Base-by-base conservation (phyloP, 164 flowering plant species). In the Macadamia tetraphylla region DNA sequence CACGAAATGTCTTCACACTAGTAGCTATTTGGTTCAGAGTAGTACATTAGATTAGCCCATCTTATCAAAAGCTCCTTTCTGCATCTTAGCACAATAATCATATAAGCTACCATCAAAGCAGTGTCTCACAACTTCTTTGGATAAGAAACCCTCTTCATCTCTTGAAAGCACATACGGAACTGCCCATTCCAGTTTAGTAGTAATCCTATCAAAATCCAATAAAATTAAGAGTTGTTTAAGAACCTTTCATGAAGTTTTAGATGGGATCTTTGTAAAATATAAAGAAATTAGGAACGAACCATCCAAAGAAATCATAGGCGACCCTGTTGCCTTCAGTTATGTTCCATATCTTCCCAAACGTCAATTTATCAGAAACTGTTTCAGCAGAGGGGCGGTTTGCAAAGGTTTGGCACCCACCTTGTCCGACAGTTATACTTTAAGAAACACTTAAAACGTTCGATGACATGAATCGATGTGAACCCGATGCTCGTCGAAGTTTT, bases 31-130 rank as follows among this genome's bases (percentile, higher is more conserved):
- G 23, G 23, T 23, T 23, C 23, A 23, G 23, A 23, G 23, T 35
- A 35, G 40, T 35, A 35, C 40, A 2, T 2, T 46, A 46, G 3
- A 6, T 11, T 79, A 30, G 76, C 66, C 35, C 75, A 75, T 73
- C 67, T 75, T 71, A 58, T 17, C 44, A 29, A 49, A 23, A 23
- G 23, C 63, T 17, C 67, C 70, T 6, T 72, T 71, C 76, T 81
- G 76, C 32, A 65, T 63, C 60, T 74, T 79, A 17, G 87, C 89
- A 55, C 79, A 74, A 48, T 85, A 85, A 80, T 88, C 92, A 46
- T 88, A 91, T 70, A 91, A 68, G 67, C 90, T 88, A 1, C 97
- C 97, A 73, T 91, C 94, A 8, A 76, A 86, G 52, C 78, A 75
- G 0, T 91, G 77, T 31, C 97, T 74, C 3, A 83, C 80, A 0